A percentile compares a stretch with the other conserved stretches of the same genome.
Conservation (phyloP, 331 rosid species). For the Prunus yedoensis region DNA sequence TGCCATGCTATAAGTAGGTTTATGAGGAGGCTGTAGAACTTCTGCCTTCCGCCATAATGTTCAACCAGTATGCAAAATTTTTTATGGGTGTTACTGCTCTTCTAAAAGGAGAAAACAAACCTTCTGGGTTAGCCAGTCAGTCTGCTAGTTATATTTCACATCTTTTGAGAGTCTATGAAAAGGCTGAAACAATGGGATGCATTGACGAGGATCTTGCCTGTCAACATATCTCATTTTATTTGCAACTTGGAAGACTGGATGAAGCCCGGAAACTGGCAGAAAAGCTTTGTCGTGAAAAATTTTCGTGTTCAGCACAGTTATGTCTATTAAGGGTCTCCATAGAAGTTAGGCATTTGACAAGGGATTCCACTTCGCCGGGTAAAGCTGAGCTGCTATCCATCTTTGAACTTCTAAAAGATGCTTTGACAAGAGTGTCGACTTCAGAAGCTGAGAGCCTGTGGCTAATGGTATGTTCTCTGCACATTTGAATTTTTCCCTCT, state of each 20-base stretch:
- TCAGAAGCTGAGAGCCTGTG: slow-evolving; percentile 77
- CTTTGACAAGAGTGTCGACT: slow-evolving; percentile 41
- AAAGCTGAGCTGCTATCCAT: slow-evolving; percentile 61
- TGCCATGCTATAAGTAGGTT: slow-evolving; percentile 47
- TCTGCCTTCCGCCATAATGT: slow-evolving; percentile 54
- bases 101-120: slow-evolving; percentile 37
- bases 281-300: slow-evolving; percentile 56
- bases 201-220: slow-evolving; percentile 71
- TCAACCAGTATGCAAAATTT: slow-evolving; percentile 53
- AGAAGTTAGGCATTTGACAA: slow-evolving; percentile 49
- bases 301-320: slow-evolving; percentile 52
- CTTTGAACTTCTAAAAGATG: slow-evolving; percentile 52
- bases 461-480: slow-evolving; percentile 56
- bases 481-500: background rate
- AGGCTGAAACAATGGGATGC: slow-evolving; percentile 66
- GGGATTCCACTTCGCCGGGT: slow-evolving; percentile 42
- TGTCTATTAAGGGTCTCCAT: slow-evolving; percentile 58
- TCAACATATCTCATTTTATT: slow-evolving; percentile 55
- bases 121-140: slow-evolving; percentile 25
- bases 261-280: slow-evolving; percentile 66
- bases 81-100: slow-evolving; percentile 42
- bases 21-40: slow-evolving; percentile 74
- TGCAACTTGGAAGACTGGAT: slow-evolving; percentile 61
- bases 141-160: slow-evolving; percentile 32
- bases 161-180: slow-evolving; percentile 60